Conservation (phyloP, 2,329 filamentous ascomycete species). For the Aspergillus unguis region DNA sequence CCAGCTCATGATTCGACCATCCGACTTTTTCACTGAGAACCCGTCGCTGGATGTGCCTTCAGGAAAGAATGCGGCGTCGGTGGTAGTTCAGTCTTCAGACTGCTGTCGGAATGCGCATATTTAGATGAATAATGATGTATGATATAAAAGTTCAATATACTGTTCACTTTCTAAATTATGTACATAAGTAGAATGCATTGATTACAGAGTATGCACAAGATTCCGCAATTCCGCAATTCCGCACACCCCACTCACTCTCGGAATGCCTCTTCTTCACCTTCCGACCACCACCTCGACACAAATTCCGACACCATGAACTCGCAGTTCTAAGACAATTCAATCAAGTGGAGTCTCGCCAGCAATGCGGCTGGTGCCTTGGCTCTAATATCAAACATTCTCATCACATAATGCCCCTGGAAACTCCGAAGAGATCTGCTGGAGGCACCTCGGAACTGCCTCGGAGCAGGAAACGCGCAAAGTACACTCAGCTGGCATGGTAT, state of each 20-base stretch:
- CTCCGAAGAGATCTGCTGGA: not conserved
- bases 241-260: not conserved
- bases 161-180: not conserved
- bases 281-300: not conserved
- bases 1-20: constrained; percentile 45
- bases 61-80: constrained; percentile 32
- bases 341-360: not conserved
- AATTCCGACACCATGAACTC: not conserved
- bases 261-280: not conserved
- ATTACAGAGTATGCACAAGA: not conserved
- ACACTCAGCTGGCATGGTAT: constrained; percentile 37
- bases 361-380: not conserved
- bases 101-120: constrained; percentile 34
- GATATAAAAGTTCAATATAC: constrained; percentile 11
- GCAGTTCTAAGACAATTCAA: not conserved
- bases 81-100: constrained; percentile 26
- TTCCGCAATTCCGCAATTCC: not conserved
- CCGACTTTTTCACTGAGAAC: constrained; percentile 54
- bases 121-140: constrained; percentile 10
- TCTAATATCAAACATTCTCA: not conserved
- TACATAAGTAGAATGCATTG: not conserved
- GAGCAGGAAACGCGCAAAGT: constrained; percentile 34
- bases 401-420: constrained; percentile 8
- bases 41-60: constrained; percentile 54
- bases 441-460: constrained; percentile 20